Conservation (phyloP, 768 basidiomycete genomes). For the Collybia mongolica region DNA sequence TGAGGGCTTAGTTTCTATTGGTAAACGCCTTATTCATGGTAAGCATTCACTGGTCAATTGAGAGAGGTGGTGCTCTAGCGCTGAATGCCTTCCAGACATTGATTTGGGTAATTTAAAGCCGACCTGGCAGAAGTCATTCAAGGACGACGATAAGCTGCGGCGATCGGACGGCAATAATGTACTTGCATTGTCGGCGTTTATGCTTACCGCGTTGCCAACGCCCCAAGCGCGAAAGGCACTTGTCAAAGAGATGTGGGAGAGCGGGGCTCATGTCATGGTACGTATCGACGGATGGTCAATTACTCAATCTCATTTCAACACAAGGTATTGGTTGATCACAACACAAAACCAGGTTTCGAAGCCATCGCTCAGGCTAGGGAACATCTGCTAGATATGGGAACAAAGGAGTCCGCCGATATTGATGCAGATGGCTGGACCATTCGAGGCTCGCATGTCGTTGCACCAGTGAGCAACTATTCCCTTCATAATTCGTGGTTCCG, state of each 20-base stretch:
- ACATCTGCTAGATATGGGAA: constrained; percentile 63
- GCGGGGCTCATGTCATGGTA: constrained; percentile 84
- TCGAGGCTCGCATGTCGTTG: constrained; percentile 78
- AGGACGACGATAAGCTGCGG: constrained; percentile 40
- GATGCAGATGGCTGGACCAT: constrained; percentile 31
- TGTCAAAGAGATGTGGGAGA: constrained; percentile 88
- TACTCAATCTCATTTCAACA: constrained; percentile 4
- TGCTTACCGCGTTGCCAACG: constrained; percentile 71
- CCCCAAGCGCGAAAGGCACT: constrained; percentile 60
- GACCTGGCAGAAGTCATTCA: constrained; percentile 59
- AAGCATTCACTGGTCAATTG: constrained; percentile 15
- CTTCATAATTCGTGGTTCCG: constrained; percentile 3
- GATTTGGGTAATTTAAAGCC: constrained; percentile 42
- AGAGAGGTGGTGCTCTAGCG: constrained; percentile 1
- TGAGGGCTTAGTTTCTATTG: constrained; percentile 65
- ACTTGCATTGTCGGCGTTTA: constrained; percentile 84
- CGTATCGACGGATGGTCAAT: constrained; percentile 13
- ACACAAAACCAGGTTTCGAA: constrained; percentile 72
- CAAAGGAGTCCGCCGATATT: constrained; percentile 52
- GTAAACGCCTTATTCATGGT: constrained; percentile 63
- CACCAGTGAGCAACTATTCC: constrained; percentile 60
- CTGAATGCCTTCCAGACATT: constrained; percentile 33
- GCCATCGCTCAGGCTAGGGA: constrained; percentile 77
- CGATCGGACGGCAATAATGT: constrained; percentile 44
- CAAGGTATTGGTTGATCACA: constrained; percentile 87